A percentile compares a stretch with the other conserved stretches of the same genome.
Evolutionary conservation across 2,329 filamentous ascomycete species (phyloP).

Genomic region (Fusarium tjaetaba): DNA sequence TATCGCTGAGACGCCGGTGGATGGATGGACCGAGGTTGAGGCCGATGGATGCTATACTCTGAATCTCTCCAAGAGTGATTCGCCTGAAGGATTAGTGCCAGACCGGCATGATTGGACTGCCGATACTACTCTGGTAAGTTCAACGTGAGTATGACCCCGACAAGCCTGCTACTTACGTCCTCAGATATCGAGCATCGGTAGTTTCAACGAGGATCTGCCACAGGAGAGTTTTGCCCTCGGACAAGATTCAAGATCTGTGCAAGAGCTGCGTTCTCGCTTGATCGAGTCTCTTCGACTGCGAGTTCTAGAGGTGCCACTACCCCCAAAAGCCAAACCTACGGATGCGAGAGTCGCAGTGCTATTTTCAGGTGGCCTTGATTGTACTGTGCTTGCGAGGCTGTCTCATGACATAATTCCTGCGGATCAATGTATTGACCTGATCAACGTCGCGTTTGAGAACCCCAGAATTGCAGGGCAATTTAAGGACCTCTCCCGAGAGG

Average conservation of each 20-base stretch:
- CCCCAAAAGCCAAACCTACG: slow-evolving; percentile 51
- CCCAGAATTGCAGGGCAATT: slow-evolving; percentile 74
- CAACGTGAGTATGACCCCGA: slow-evolving; percentile 9
- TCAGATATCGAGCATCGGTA: slow-evolving; percentile 64
- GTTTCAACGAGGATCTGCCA: slow-evolving; percentile 61
- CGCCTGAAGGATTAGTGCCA: slow-evolving; percentile 18
- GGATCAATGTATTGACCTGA: slow-evolving; percentile 79
- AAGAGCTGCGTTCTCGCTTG: slow-evolving; percentile 64
- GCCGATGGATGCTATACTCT: slow-evolving; percentile 83
- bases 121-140: slow-evolving; percentile 59
- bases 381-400: slow-evolving; percentile 85
- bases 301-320: slow-evolving; percentile 71
- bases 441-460: slow-evolving; percentile 98
- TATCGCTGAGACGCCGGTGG: slow-evolving; percentile 64
- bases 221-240: slow-evolving; percentile 39
- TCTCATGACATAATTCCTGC: slow-evolving; percentile 78
- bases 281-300: slow-evolving; percentile 70
- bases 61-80: slow-evolving; percentile 55
- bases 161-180: slow-evolving; percentile 55
- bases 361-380: slow-evolving; percentile 95
- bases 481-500: slow-evolving; percentile 45
- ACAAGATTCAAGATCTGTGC: slow-evolving; percentile 59
- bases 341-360: slow-evolving; percentile 76
- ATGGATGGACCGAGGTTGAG: slow-evolving; percentile 80
- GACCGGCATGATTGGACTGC: slow-evolving; percentile 46